Percentiles rank a stretch among this genome's conserved stretches.
Evolutionary conservation across 1,139 yeast species (phyloP).

Genomic region (Pneumocystis canis): DNA sequence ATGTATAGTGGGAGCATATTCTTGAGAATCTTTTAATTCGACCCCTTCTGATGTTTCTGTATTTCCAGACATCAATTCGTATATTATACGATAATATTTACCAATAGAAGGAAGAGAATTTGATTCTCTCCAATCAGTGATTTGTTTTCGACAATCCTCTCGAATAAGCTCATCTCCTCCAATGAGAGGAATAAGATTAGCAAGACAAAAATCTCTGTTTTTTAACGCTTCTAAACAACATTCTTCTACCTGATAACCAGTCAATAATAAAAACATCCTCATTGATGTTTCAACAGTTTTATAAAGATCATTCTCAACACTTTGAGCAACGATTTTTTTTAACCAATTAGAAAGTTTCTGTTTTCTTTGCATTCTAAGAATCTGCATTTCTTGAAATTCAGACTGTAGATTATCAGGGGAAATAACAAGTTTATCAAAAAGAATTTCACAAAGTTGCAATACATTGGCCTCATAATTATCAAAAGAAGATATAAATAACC

Average conservation of each 20-base stretch:
- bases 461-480: conserved; percentile 10
- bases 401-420: conserved; percentile 18
- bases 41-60: conserved; percentile 21
- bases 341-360: conserved; percentile 43
- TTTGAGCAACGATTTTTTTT: conserved; percentile 33
- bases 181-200: conserved; percentile 52
- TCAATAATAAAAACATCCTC: conserved; percentile 36
- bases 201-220: conserved; percentile 49
- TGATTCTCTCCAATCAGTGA: conserved; percentile 48
- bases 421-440: conserved; percentile 36
- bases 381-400: conserved; percentile 6
- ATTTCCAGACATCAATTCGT: conserved; percentile 50
- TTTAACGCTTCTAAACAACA: conserved; percentile 51
- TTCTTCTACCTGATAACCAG: conserved; percentile 41
- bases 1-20: conserved; percentile 21
- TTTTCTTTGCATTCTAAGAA: conserved; percentile 10
- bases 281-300: conserved; percentile 14
- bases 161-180: conserved; percentile 53
- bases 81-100: conserved; percentile 38
- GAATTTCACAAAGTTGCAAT: conserved; percentile 43
- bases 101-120: conserved; percentile 37
- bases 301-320: conserved; percentile 25
- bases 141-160: conserved; percentile 43
- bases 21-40: conserved; percentile 10
- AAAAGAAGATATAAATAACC: not conserved